Evolutionary conservation across 2,329 filamentous ascomycete genomes (phyloP), one percentile per base, ranked within the genome.

Genomic region (Beauveria scarabaeidicola): DNA sequence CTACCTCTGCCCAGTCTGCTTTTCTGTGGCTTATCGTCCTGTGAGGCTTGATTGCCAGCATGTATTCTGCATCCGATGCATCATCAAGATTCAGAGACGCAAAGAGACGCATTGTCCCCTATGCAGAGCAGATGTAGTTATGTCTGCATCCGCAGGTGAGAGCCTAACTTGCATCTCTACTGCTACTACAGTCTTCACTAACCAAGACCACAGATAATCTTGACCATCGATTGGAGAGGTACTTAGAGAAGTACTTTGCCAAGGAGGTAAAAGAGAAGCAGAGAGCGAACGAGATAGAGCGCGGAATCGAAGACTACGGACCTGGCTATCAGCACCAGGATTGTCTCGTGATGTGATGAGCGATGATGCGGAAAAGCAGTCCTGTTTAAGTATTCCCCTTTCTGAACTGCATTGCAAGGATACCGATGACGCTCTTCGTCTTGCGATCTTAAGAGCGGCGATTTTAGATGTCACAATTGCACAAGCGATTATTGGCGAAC

Each of bases 61-160:
- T 65, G 75, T 92, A 15, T 92, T 93, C 68, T 96, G 91, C 74
- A 93, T 94, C 60, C 81, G 89, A 3, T 96, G 91, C 69, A 79
- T 93, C 52, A 85, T 95, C 63, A 85, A 89, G 66, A 84, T 96
- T 74, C 90, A 94, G 70, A 83, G 85, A 50, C 82, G 84, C 43
- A 78, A 80, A 61, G 85, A 88, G 68, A 80, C 81, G 41, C 77
- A 83, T 55, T 96, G 91, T 68, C 90, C 91, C 0, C 76, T 94
- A 58, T 96, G 91, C 69, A 81, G 91, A 61, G 81, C 83, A 19
- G 81, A 86, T 61, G 88, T 86, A 0, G 83, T 95, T 11, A 80
- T 90, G 75, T 75, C 80, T 61, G 90, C 90, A 0, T 86, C 88
- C 62, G 78, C 83, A 59, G 80, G 83, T 83, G 76, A 76, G 55